Evolutionary conservation across 495 filamentous ascomycete genomes (phyloP).

Genomic region (Jackrogersella minutella): DNA sequence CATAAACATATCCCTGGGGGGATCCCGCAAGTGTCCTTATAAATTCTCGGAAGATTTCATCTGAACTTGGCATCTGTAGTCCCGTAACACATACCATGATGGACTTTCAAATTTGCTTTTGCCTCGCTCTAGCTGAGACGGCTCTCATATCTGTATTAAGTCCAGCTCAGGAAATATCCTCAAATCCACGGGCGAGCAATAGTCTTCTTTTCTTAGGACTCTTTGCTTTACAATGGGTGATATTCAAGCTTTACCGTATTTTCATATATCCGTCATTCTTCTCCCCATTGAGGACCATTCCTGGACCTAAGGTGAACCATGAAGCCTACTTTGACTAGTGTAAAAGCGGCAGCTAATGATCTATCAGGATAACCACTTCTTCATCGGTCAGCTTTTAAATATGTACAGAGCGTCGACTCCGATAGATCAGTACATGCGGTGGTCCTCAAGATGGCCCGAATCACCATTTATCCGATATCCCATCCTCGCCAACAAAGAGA

Average conservation of each 20-base stretch:
- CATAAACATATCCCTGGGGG: too few relatives aligned
- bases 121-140: neutral
- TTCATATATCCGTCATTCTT: slow-evolving; percentile 1
- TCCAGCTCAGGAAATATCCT: neutral
- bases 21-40: neutral
- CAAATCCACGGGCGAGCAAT: neutral
- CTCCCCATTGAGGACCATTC: neutral
- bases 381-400: slow-evolving; percentile 2
- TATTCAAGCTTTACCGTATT: neutral
- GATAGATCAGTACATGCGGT: slow-evolving; percentile 3
- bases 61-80: neutral
- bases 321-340: neutral
- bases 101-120: slow-evolving; percentile 3
- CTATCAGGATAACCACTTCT: neutral
- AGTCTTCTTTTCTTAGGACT: neutral
- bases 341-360: neutral
- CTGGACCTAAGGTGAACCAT: neutral
- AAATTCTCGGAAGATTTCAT: neutral
- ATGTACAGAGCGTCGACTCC: neutral
- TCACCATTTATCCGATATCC: slow-evolving; percentile 3
- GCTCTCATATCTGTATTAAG: neutral
- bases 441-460: slow-evolving; percentile 3
- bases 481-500: slow-evolving; percentile 1
- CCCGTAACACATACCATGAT: neutral
- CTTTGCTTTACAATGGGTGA: neutral